These are phyloP conservation scores for Scheffersomyces lignosus DNA, from an alignment of 805 yeast species.

Conservation along the genomic window DNA sequence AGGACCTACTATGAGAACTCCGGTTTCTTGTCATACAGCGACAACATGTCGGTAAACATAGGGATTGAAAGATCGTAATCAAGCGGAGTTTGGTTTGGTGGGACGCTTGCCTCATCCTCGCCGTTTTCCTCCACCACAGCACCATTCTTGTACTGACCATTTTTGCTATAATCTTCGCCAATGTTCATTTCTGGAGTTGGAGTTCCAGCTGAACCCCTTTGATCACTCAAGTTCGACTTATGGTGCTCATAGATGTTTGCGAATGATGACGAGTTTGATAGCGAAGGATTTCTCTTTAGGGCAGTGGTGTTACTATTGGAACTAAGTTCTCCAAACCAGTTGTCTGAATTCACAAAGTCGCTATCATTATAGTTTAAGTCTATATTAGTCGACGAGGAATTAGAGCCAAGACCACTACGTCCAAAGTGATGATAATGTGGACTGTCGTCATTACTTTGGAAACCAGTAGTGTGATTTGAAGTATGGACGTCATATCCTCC, in stretches of 20 bases:
- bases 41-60: conserved; percentile 8
- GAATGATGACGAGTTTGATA: conserved; percentile 3
- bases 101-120: conserved; percentile 2
- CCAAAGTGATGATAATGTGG: conserved; percentile 11
- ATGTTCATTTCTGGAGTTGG: neutral
- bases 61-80: conserved; percentile 11
- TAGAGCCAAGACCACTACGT: conserved; percentile 11
- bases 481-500: conserved; percentile 2
- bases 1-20: too few species aligned
- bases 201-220: neutral
- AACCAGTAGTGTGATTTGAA: conserved; percentile 1
- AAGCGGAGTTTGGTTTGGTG: conserved; percentile 8
- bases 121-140: conserved; percentile 1
- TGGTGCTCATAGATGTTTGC: conserved; percentile 1
- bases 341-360: neutral
- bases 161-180: neutral
- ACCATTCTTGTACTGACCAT: neutral
- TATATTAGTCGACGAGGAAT: conserved; percentile 5
- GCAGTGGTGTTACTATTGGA: neutral
- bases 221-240: neutral
- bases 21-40: conserved; percentile 3
- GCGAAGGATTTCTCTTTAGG: neutral
- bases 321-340: neutral
- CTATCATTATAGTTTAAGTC: neutral
- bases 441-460: conserved; percentile 5